Evolutionary conservation across 371 early-diverging fungal genomes (phyloP).

Genomic region (Nematocida sp.): DNA sequence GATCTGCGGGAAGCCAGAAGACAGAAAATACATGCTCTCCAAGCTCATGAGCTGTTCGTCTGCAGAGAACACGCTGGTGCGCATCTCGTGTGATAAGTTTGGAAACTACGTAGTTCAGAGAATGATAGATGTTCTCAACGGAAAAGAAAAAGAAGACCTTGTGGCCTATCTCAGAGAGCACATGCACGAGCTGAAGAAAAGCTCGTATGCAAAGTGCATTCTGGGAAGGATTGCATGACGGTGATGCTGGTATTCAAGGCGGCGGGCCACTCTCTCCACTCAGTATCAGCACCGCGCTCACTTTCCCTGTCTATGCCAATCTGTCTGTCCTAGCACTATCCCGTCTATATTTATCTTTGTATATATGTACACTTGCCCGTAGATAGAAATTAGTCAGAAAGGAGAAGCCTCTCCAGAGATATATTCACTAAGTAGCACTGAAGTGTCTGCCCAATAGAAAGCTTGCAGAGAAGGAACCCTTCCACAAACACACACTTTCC

Average conservation of each 20-base stretch:
- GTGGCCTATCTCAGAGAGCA: conserved; percentile 51
- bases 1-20: conserved; percentile 69
- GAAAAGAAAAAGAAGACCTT: conserved; percentile 52
- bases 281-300: too few species aligned
- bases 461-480: too few species aligned
- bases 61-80: conserved; percentile 69
- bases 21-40: conserved; percentile 74
- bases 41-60: conserved; percentile 67
- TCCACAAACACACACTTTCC: background rate
- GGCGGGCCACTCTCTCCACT: too few species aligned
- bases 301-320: too few species aligned
- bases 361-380: too few species aligned
- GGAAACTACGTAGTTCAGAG: conserved; percentile 99
- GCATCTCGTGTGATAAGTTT: conserved; percentile 93
- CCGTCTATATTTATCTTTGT: too few species aligned
- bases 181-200: conserved; percentile 60
- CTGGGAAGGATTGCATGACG: conserved; percentile 52
- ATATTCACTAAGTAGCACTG: conserved; percentile 36
- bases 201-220: conserved; percentile 64
- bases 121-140: conserved; percentile 73
- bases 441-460: too few species aligned
- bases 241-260: too few species aligned
- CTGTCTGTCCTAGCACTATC: too few species aligned
- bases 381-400: too few species aligned
- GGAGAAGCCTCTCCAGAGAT: conserved; percentile 34